Evolutionary conservation across 495 filamentous ascomycete genomes (phyloP).

Genomic region (Xylaria palmicola): DNA sequence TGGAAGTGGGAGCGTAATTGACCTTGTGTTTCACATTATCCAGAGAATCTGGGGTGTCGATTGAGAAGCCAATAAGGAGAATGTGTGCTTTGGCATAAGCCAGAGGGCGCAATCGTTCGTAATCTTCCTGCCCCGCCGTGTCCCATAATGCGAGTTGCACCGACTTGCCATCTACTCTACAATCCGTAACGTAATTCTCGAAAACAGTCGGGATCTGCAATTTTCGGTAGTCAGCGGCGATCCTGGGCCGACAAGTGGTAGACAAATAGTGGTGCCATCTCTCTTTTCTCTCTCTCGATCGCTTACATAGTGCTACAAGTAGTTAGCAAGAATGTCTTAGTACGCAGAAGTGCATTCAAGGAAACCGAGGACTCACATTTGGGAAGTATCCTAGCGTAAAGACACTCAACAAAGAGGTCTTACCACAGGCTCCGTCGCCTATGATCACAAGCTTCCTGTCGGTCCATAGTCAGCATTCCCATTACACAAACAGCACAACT

Average conservation of each 20-base stretch:
- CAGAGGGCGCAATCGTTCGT: slow-evolving; percentile 89
- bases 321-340: slow-evolving; percentile 17
- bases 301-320: slow-evolving; percentile 69
- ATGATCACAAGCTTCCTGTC: slow-evolving; percentile 98
- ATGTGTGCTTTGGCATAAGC: slow-evolving; percentile 98
- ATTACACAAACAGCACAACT: background rate
- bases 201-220: slow-evolving; percentile 94
- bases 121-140: slow-evolving; percentile 99
- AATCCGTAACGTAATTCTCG: slow-evolving; percentile 99
- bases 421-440: slow-evolving; percentile 96
- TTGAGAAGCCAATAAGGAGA: slow-evolving; percentile 91
- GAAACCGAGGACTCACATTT: slow-evolving; percentile 64
- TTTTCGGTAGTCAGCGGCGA: slow-evolving; percentile 17
- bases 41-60: slow-evolving; percentile 93
- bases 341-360: background rate
- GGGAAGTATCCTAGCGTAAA: slow-evolving; percentile 99
- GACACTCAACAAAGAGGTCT: slow-evolving; percentile 95
- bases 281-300: background rate
- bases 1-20: slow-evolving; percentile 29
- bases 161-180: slow-evolving; percentile 94
- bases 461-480: background rate
- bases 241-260: slow-evolving; percentile 30
- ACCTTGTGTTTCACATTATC: slow-evolving; percentile 99
- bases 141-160: slow-evolving; percentile 99
- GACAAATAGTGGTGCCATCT: background rate